phyloP scores from a whole-genome alignment of 345 rosid species.

The Odontarrhena argentea region DNA sequence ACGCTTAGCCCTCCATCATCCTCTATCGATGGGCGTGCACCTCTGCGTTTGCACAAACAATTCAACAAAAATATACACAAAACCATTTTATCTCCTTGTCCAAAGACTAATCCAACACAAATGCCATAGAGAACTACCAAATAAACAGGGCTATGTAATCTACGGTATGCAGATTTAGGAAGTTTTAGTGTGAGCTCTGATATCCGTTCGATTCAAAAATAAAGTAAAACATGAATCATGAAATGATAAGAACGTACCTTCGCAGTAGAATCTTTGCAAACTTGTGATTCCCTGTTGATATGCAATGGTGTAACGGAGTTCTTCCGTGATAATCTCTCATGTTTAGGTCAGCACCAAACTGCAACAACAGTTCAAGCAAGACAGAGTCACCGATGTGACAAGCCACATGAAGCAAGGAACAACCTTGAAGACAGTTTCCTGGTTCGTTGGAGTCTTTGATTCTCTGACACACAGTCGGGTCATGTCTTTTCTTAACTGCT shows the following conservation, averaged over 20 bases:
- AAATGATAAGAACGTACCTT: slow-evolving; percentile 50
- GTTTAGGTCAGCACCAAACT: slow-evolving; percentile 77
- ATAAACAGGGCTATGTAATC: slow-evolving; percentile 9
- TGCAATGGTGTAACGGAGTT: slow-evolving; percentile 85
- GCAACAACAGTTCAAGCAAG: slow-evolving; percentile 83
- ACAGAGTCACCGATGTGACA: slow-evolving; percentile 60
- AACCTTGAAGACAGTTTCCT: slow-evolving; percentile 76
- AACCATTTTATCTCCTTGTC: background rate
- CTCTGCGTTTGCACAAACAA: slow-evolving; percentile 52
- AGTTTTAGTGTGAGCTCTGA: background rate
- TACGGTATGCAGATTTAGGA: background rate
- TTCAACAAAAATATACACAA: background rate
- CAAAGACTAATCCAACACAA: background rate
- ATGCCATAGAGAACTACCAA: background rate
- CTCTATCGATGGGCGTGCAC: slow-evolving; percentile 66
- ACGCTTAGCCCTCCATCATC: slow-evolving; percentile 76
- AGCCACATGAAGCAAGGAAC: slow-evolving; percentile 83
- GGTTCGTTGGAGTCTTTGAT: slow-evolving; percentile 60
- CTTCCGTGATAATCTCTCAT: slow-evolving; percentile 71
- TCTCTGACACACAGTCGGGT: slow-evolving; percentile 63
- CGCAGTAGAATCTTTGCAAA: slow-evolving; percentile 80
- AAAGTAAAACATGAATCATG: background rate
- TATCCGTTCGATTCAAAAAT: background rate
- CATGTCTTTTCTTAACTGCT: slow-evolving; percentile 44
- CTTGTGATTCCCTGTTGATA: slow-evolving; percentile 56